A percentile compares a stretch with the other conserved stretches of the same genome.
These are phyloP conservation scores for Botrytis aclada DNA, from an alignment of 2,329 filamentous ascomycete genomes.

Conservation along the genomic window DNA sequence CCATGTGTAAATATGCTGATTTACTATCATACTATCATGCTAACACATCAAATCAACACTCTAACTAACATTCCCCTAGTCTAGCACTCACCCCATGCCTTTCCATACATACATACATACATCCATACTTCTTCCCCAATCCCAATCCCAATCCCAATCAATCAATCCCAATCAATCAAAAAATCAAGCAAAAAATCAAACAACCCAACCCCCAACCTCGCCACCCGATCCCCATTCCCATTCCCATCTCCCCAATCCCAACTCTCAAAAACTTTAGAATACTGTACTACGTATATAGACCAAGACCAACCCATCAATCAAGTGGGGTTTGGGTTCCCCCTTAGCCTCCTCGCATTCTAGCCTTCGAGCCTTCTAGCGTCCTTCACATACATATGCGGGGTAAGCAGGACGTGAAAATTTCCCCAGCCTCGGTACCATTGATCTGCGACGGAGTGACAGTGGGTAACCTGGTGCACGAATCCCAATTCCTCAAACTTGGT, in stretches of 20 bases:
- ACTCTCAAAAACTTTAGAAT: too few species aligned
- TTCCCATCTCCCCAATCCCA: too few species aligned
- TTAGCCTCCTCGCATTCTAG: too few species aligned
- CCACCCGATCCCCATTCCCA: background rate
- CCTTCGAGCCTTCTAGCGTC: background rate
- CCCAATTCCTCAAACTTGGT: background rate
- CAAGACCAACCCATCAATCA: too few species aligned
- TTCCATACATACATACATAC: background rate
- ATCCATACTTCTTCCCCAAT: background rate
- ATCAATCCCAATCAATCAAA: too few species aligned
- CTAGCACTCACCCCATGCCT: background rate
- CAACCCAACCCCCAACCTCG: background rate
- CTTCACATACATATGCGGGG: background rate
- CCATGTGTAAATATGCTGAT: background rate
- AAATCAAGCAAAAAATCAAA: too few species aligned
- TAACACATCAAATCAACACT: background rate
- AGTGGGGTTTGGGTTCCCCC: too few species aligned
- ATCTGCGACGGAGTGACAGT: too few species aligned
- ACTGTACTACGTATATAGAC: too few species aligned
- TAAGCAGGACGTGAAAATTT: background rate
- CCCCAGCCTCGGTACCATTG: background rate
- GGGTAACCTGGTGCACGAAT: too few species aligned
- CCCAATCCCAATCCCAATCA: background rate
- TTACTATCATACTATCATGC: too few species aligned
- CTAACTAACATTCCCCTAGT: background rate